phyloP scores from a whole-genome alignment of 306 rosid genomes.

The Arachis stenosperma region DNA sequence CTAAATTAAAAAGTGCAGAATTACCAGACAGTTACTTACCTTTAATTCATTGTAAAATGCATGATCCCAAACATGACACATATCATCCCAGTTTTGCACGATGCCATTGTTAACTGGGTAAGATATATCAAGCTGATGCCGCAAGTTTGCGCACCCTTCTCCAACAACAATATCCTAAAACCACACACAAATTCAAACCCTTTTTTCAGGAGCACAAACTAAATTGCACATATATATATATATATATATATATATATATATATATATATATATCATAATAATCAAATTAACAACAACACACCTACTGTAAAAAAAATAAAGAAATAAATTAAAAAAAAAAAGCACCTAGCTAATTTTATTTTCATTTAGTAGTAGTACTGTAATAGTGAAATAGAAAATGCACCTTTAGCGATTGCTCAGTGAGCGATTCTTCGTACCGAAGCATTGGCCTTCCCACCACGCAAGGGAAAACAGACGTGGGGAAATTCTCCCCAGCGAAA shows the following conservation, averaged over 20 bases:
- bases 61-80: constrained; percentile 98
- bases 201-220: background rate
- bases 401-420: constrained; percentile 88
- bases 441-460: constrained; percentile 99
- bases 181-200: constrained; percentile 18
- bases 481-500: constrained; percentile 95
- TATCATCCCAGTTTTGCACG: constrained; percentile 98
- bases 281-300: too few species aligned
- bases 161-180: constrained; percentile 90
- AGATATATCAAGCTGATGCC: constrained; percentile 93
- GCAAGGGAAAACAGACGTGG: constrained; percentile 94
- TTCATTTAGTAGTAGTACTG: too few species aligned
- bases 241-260: too few species aligned
- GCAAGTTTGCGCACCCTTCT: constrained; percentile 85
- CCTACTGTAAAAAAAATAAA: too few species aligned
- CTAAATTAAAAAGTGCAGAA: background rate
- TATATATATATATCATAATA: too few species aligned
- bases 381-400: background rate
- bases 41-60: constrained; percentile 87
- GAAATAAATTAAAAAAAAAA: too few species aligned
- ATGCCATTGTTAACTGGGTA: constrained; percentile 95
- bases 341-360: background rate
- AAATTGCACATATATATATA: background rate
- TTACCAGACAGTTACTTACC: constrained; percentile 44
- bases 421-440: constrained; percentile 94